Conservation (phyloP, 108 stramenopile genomes). For the Cyclostephanos tholiformis region DNA sequence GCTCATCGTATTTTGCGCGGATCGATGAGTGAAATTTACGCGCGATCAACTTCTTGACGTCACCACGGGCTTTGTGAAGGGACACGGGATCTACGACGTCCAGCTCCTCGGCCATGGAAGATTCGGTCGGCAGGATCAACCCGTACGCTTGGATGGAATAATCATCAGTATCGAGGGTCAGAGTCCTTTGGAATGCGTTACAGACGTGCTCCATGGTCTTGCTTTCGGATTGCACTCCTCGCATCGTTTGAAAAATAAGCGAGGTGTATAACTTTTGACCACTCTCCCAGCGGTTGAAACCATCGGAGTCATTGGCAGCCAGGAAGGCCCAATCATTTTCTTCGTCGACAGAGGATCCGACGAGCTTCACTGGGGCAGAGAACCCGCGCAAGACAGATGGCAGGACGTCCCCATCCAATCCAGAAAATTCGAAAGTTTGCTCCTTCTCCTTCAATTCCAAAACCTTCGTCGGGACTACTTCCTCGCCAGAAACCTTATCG, state of each 20-base stretch:
- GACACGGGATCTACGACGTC: slow-evolving; percentile 54
- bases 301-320: slow-evolving; percentile 74
- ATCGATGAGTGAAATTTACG: slow-evolving; percentile 37
- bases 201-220: slow-evolving; percentile 40
- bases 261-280: slow-evolving; percentile 55
- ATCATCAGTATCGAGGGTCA: slow-evolving; percentile 44
- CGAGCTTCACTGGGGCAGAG: slow-evolving; percentile 94
- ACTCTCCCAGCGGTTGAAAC: slow-evolving; percentile 83
- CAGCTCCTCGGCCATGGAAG: slow-evolving; percentile 58
- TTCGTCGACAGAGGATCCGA: slow-evolving; percentile 44
- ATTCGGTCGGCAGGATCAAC: slow-evolving; percentile 60
- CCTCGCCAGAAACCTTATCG: slow-evolving; percentile 78
- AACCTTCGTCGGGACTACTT: slow-evolving; percentile 78
- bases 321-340: slow-evolving; percentile 62
- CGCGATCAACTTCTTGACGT: slow-evolving; percentile 57
- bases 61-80: slow-evolving; percentile 48
- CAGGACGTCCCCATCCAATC: slow-evolving; percentile 72
- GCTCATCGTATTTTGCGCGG: slow-evolving; percentile 53
- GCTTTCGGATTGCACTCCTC: slow-evolving; percentile 20
- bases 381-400: slow-evolving; percentile 92
- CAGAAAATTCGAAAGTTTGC: slow-evolving; percentile 87
- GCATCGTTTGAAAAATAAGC: slow-evolving; percentile 46
- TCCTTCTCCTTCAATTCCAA: slow-evolving; percentile 82
- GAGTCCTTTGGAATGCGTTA: slow-evolving; percentile 41
- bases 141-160: slow-evolving; percentile 61